Percentiles rank a stretch among this genome's conserved stretches.
These are phyloP conservation scores for Chytridium lagenaria DNA, from an alignment of 371 early-diverging fungal genomes.

Conservation along the genomic window DNA sequence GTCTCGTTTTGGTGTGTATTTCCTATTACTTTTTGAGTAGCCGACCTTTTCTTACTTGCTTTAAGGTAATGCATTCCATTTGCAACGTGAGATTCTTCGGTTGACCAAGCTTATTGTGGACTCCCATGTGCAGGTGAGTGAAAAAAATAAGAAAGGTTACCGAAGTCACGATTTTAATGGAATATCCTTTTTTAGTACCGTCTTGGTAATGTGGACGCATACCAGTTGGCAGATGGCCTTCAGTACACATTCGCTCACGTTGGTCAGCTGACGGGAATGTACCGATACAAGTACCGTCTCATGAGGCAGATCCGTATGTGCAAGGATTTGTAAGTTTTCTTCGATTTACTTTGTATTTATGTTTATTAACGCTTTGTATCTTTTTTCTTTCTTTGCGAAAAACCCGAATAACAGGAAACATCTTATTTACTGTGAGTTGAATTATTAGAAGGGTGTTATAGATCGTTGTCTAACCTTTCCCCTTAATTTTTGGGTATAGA, in stretches of 20 bases:
- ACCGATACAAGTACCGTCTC: conserved; percentile 98
- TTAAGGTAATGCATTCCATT: conserved; percentile 86
- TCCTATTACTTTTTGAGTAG: not conserved
- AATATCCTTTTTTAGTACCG: conserved; percentile 65
- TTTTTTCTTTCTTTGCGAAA: not conserved
- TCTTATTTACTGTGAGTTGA: conserved; percentile 73
- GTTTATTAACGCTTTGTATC: not conserved
- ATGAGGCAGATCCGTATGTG: conserved; percentile 98
- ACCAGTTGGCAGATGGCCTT: conserved; percentile 96
- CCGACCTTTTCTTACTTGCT: not conserved
- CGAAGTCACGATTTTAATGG: not conserved
- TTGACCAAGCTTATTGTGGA: conserved; percentile 98
- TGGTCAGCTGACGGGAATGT: conserved; percentile 99
- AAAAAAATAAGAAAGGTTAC: not conserved
- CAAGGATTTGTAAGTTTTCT: conserved; percentile 73
- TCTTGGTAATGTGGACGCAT: conserved; percentile 94
- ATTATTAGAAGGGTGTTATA: not conserved
- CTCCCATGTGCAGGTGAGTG: conserved; percentile 82
- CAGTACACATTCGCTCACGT: conserved; percentile 99
- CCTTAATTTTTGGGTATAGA: conserved; percentile 22
- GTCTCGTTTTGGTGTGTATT: conserved; percentile 86
- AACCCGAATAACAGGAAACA: conserved; percentile 41
- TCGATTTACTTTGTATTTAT: not conserved
- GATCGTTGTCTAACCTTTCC: not conserved
- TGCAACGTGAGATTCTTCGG: conserved; percentile 94